Conservation (phyloP, 1,284 basidiomycete species). For the Porogramme epimiltina region DNA sequence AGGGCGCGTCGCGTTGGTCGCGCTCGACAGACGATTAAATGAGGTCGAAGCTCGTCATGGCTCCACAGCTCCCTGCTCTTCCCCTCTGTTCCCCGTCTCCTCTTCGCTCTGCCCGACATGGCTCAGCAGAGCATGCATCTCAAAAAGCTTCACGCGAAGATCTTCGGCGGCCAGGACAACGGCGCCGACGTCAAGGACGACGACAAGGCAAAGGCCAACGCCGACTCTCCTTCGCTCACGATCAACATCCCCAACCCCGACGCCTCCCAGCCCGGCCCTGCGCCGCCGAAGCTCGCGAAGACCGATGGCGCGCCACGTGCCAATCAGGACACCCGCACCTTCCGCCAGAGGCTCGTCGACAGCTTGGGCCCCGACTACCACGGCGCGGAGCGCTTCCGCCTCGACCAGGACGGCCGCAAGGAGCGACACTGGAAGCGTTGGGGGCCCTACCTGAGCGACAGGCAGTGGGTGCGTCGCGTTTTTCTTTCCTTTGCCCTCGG, state of each 20-base stretch:
- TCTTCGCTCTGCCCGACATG: constrained; percentile 28
- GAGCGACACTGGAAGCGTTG: constrained; percentile 94
- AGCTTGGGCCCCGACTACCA: constrained; percentile 61
- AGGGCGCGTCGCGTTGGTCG: constrained; percentile 11
- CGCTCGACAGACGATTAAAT: constrained; percentile 10
- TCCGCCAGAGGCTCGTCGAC: constrained; percentile 63
- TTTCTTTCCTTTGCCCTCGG: neutral
- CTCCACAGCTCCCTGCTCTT: constrained; percentile 8
- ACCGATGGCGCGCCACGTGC: constrained; percentile 30
- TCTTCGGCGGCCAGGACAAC: constrained; percentile 59
- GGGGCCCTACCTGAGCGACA: constrained; percentile 96
- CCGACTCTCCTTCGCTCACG: constrained; percentile 55
- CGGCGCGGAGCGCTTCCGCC: constrained; percentile 69
- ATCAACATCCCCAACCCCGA: constrained; percentile 76
- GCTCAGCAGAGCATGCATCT: constrained; percentile 35
- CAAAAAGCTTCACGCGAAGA: constrained; percentile 76
- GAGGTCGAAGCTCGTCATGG: constrained; percentile 8
- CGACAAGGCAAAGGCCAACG: constrained; percentile 27
- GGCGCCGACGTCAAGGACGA: constrained; percentile 20
- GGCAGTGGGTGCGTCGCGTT: constrained; percentile 84
- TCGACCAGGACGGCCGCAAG: constrained; percentile 69
- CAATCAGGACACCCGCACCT: constrained; percentile 34
- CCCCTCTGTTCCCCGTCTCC: constrained; percentile 30
- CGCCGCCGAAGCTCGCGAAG: constrained; percentile 45
- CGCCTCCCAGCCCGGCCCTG: constrained; percentile 12